Evolutionary conservation across 2,329 filamentous ascomycete genomes (phyloP).

Genomic region (Paraconiothyrium sp.): DNA sequence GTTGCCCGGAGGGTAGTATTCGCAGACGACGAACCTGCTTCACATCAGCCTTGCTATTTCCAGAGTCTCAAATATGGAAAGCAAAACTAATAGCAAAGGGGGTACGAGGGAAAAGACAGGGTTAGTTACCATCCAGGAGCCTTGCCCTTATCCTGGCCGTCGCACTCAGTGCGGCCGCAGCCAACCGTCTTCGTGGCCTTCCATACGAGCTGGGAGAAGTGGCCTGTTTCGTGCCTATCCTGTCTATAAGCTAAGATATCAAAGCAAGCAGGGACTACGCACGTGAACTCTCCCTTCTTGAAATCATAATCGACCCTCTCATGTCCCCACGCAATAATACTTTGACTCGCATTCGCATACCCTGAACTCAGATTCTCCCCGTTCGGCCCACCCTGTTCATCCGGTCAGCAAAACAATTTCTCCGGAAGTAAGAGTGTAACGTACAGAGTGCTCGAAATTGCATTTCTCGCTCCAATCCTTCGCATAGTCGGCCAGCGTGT

Average conservation of each 20-base stretch:
- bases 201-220: constrained; percentile 43
- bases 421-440: constrained; percentile 9
- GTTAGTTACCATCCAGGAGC: constrained; percentile 33
- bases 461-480: constrained; percentile 59
- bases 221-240: constrained; percentile 26
- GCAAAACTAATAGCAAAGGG: neutral
- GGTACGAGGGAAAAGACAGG: neutral
- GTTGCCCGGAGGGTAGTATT: constrained; percentile 52
- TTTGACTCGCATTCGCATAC: constrained; percentile 66
- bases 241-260: neutral
- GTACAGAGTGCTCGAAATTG: constrained; percentile 62
- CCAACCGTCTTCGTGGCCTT: constrained; percentile 30
- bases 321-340: constrained; percentile 73
- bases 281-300: constrained; percentile 62
- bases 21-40: constrained; percentile 42
- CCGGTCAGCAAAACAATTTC: neutral
- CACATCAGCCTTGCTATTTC: neutral
- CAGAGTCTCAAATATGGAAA: too few relatives aligned
- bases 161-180: constrained; percentile 33
- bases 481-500: constrained; percentile 67
- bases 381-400: constrained; percentile 64
- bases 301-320: constrained; percentile 70
- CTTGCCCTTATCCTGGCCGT: constrained; percentile 24
- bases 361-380: constrained; percentile 80
- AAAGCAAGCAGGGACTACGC: constrained; percentile 51